Conservation (phyloP, 768 basidiomycete species). For the Russula sp. region DNA sequence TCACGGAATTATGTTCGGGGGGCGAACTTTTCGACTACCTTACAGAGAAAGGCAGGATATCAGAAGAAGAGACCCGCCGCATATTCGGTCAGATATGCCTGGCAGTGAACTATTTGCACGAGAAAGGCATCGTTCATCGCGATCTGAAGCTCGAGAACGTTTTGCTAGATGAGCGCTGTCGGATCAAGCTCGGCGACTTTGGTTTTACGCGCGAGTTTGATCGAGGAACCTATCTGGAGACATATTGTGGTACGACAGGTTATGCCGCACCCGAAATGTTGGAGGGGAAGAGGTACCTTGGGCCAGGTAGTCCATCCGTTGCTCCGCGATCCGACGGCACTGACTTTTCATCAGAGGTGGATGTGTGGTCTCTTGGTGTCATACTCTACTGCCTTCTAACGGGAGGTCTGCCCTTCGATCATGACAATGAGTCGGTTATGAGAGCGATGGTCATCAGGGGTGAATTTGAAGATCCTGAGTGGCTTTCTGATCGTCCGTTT, state of each 20-base stretch:
- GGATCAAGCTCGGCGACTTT: conserved; percentile 91
- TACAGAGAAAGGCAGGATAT: conserved; percentile 84
- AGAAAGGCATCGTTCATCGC: conserved; percentile 90
- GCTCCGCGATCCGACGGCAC: not conserved
- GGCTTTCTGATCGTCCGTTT: conserved; percentile 75
- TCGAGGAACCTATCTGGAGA: conserved; percentile 71
- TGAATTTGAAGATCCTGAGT: conserved; percentile 87
- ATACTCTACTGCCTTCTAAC: conserved; percentile 88
- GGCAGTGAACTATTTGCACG: conserved; percentile 89
- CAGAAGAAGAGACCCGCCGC: conserved; percentile 75
- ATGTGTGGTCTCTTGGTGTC: conserved; percentile 91
- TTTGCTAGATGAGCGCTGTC: conserved; percentile 81
- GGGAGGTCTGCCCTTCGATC: conserved; percentile 51
- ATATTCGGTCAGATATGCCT: conserved; percentile 97
- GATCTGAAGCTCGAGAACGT: conserved; percentile 97
- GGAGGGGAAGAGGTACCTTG: conserved; percentile 80
- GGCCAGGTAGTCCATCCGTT: conserved; percentile 53
- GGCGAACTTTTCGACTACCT: conserved; percentile 99
- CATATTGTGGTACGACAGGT: conserved; percentile 92
- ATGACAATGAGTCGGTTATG: conserved; percentile 43
- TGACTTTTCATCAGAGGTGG: conserved; percentile 60
- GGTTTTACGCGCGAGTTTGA: conserved; percentile 94
- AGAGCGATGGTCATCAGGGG: conserved; percentile 76
- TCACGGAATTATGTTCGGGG: conserved; percentile 93
- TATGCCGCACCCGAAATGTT: conserved; percentile 94